Evolutionary conservation across 148 eudicot genomes (phyloP).

Genomic region (Heliosperma pusillum): DNA sequence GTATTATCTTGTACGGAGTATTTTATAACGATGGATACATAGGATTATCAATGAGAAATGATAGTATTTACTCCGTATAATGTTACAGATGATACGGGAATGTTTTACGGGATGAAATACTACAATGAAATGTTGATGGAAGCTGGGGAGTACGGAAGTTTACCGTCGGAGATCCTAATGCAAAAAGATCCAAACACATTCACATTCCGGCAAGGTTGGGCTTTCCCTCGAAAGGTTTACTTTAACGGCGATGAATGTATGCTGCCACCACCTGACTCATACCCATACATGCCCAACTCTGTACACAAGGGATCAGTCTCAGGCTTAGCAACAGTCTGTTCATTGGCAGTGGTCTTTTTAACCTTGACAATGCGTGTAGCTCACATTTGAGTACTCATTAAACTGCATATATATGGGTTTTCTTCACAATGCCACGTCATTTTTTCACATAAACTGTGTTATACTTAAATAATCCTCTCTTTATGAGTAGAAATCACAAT

Average conservation of each 20-base stretch:
- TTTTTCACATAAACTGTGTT: too few species aligned
- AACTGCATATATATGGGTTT: too few species aligned
- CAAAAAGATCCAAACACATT: conserved; percentile 67
- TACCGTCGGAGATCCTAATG: conserved; percentile 73
- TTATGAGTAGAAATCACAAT: too few species aligned
- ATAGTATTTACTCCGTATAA: too few species aligned
- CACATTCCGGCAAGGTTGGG: conserved; percentile 75
- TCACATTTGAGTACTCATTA: too few species aligned
- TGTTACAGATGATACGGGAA: conserved; percentile 78
- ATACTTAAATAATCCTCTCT: too few species aligned
- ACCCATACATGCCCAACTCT: conserved; percentile 60
- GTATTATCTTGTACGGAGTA: too few species aligned
- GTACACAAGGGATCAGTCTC: conserved; percentile 24
- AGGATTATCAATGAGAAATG: too few species aligned
- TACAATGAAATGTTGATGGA: conserved; percentile 75
- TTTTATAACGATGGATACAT: too few species aligned
- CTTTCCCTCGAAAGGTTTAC: conserved; percentile 74
- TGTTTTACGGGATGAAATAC: conserved; percentile 80
- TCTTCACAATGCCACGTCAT: too few species aligned
- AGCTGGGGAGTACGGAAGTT: conserved; percentile 69
- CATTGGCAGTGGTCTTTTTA: conserved; percentile 11
- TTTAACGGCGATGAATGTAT: conserved; percentile 84
- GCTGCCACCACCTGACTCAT: conserved; percentile 71
- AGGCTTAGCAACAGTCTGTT: not conserved
- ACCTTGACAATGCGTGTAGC: not conserved